Percentiles rank a stretch among this genome's conserved stretches.
Evolutionary conservation across 139 green algal species (phyloP).

Genomic region (Micractinium sp.): DNA sequence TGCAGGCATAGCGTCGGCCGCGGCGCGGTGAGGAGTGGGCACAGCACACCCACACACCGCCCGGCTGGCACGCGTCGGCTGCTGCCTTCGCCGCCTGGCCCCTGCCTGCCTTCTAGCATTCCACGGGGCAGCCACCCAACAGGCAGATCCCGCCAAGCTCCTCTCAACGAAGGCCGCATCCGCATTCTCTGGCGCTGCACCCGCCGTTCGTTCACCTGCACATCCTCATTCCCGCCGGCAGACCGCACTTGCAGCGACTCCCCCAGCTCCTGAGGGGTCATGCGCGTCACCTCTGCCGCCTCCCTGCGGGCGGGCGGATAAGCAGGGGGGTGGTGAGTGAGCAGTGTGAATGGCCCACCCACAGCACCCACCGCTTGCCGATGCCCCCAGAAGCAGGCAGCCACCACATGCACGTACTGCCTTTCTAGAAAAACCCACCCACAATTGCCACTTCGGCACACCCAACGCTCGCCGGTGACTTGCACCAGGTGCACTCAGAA

Average conservation of each 20-base stretch:
- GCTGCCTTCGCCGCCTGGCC: too few species aligned
- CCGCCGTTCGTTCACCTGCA: background rate
- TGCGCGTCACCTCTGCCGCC: constrained; percentile 19
- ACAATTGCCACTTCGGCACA: too few species aligned
- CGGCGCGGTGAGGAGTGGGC: background rate
- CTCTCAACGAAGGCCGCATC: too few species aligned
- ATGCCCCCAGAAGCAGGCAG: too few species aligned
- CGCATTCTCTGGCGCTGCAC: too few species aligned
- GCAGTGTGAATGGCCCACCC: background rate
- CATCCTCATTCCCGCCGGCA: constrained; percentile 8
- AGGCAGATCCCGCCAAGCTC: too few species aligned
- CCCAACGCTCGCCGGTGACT: constrained; percentile 17
- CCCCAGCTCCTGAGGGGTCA: constrained; percentile 33
- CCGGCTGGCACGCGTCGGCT: too few species aligned
- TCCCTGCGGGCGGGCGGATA: background rate
- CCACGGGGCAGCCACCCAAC: too few species aligned
- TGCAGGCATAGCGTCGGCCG: background rate
- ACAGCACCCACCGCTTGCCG: too few species aligned
- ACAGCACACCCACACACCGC: too few species aligned
- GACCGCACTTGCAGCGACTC: background rate
- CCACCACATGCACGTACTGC: too few species aligned
- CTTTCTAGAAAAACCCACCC: background rate
- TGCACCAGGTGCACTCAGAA: constrained; percentile 36
- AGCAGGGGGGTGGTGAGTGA: background rate
- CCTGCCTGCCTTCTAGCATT: too few species aligned